Evolutionary conservation across 2,329 filamentous ascomycete genomes (phyloP).

Genomic region (Talaromyces sp.): DNA sequence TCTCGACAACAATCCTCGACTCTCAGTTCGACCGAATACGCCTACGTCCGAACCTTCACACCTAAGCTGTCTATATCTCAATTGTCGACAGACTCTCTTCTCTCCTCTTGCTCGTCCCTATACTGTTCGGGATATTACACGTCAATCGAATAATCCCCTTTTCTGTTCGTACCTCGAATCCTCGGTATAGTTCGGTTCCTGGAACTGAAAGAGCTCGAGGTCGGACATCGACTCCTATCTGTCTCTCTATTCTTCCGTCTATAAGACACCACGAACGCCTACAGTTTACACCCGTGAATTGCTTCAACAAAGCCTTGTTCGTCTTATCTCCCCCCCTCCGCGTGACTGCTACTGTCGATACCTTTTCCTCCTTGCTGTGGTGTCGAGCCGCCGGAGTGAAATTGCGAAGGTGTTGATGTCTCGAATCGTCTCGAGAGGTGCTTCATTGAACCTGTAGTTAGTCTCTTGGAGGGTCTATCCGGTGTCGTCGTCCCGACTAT

Average conservation of each 20-base stretch:
- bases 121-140: neutral
- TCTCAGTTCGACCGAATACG: slow-evolving; percentile 4
- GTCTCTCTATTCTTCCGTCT: neutral
- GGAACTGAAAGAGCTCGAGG: neutral
- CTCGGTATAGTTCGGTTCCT: neutral
- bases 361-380: slow-evolving; percentile 17
- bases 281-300: neutral
- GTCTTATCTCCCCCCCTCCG: slow-evolving; percentile 13
- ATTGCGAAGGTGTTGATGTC: slow-evolving; percentile 14
- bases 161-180: neutral
- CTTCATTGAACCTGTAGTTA: slow-evolving; percentile 17
- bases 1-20: slow-evolving; percentile 7
- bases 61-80: slow-evolving; percentile 4
- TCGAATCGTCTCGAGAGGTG: slow-evolving; percentile 16
- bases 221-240: neutral
- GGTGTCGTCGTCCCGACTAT: neutral
- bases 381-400: slow-evolving; percentile 16
- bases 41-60: neutral
- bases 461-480: slow-evolving; percentile 13
- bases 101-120: neutral
- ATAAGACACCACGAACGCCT: neutral
- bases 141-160: neutral
- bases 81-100: neutral
- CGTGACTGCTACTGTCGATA: slow-evolving; percentile 16
- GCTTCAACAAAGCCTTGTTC: neutral